phyloP scores from a whole-genome alignment of 2,329 filamentous ascomycete species.

The Byssochlamys sp. region DNA sequence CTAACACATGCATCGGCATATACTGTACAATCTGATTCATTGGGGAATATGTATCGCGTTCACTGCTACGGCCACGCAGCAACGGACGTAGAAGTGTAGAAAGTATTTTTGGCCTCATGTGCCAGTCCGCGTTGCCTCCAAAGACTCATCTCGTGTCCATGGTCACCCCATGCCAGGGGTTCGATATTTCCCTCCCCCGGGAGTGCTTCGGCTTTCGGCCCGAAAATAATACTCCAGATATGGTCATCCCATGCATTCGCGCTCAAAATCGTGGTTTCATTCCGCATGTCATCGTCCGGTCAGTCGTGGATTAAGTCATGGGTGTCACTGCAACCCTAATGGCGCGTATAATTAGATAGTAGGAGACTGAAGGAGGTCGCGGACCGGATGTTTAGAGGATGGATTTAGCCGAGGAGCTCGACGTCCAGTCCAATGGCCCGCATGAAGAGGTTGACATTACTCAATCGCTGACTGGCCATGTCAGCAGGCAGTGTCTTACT shows the following conservation, averaged over 20 bases:
- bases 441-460: conserved; percentile 97
- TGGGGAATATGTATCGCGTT: not conserved
- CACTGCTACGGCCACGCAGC: not conserved
- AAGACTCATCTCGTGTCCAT: not conserved
- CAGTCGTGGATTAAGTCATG: not conserved
- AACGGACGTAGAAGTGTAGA: not conserved
- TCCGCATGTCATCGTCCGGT: not conserved
- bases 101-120: not conserved
- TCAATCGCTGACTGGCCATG: conserved; percentile 71
- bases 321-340: not conserved
- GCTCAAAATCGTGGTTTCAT: not conserved
- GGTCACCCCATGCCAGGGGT: not conserved
- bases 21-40: not conserved
- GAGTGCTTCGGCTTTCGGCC: not conserved
- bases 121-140: not conserved
- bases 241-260: not conserved
- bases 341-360: not conserved
- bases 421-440: conserved; percentile 97
- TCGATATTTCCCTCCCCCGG: not conserved
- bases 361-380: not conserved
- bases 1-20: not conserved
- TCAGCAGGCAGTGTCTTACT: conserved; percentile 82
- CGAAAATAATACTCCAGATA: not conserved
- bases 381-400: not conserved
- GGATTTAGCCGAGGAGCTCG: conserved; percentile 54